A percentile compares a stretch with the other conserved stretches of the same genome.
Conservation (phyloP, 345 rosid species). For the Nephelium lappaceum region DNA sequence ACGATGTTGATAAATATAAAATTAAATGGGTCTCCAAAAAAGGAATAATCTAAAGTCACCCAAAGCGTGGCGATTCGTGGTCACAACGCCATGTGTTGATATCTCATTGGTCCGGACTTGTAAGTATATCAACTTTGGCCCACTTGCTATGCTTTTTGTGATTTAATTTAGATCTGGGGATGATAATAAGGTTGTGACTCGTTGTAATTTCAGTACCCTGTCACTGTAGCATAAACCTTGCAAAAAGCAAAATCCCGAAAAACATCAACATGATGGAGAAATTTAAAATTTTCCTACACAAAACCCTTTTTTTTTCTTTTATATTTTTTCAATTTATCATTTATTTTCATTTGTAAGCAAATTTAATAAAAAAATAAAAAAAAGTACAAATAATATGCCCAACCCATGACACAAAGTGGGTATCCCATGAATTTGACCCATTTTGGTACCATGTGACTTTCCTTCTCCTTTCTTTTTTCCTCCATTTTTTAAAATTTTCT, state of each 20-base stretch:
- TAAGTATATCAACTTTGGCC: constrained; percentile 30
- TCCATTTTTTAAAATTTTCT: not conserved
- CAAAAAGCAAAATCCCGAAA: constrained; percentile 7
- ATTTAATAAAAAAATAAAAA: not conserved
- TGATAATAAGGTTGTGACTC: not conserved
- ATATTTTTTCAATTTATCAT: not conserved
- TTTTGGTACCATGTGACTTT: constrained; percentile 22
- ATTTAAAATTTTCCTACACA: not conserved
- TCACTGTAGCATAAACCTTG: not conserved
- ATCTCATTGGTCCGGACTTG: constrained; percentile 27
- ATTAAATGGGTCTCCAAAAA: constrained; percentile 10
- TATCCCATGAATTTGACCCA: constrained; percentile 30
- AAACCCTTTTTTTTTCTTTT: not conserved
- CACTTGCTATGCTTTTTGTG: constrained; percentile 25
- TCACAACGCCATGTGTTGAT: constrained; percentile 43
- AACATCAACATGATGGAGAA: not conserved
- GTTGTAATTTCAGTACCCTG: not conserved
- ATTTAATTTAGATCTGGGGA: constrained; percentile 12
- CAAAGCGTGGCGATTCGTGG: constrained; percentile 41
- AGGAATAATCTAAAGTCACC: constrained; percentile 33
- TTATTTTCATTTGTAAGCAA: not conserved
- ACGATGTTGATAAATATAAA: constrained; percentile 31
- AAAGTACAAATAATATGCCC: not conserved
- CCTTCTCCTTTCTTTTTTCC: not conserved
- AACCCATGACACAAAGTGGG: constrained; percentile 27